These are phyloP conservation scores for Sugiyamaella sp. DNA, from an alignment of 1,139 yeast genomes.

Conservation along the genomic window DNA sequence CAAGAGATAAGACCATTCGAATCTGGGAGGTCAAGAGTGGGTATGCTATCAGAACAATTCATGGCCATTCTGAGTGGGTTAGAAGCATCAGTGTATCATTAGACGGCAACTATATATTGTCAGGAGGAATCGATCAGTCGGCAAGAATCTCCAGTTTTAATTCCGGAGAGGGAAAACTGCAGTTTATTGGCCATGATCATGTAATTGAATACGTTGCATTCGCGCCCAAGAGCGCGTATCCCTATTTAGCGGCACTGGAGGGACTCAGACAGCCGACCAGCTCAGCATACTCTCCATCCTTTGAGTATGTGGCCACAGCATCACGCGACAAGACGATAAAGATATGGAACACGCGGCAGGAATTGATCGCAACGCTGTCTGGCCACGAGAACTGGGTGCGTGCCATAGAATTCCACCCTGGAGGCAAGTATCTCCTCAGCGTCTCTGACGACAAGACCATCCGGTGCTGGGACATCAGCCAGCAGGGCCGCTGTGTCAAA, in stretches of 20 bases:
- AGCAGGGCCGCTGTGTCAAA: slow-evolving; percentile 54
- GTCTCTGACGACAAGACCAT: slow-evolving; percentile 81
- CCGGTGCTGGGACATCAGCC: slow-evolving; percentile 76
- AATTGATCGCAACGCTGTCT: slow-evolving; percentile 54
- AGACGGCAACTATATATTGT: slow-evolving; percentile 61
- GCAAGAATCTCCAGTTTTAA: slow-evolving; percentile 63
- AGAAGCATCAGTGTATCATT: slow-evolving; percentile 59
- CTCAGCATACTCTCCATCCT: slow-evolving; percentile 32
- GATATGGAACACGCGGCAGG: slow-evolving; percentile 78
- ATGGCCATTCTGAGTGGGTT: slow-evolving; percentile 91
- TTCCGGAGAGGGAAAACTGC: slow-evolving; percentile 68
- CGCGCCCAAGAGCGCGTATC: slow-evolving; percentile 58
- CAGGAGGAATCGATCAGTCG: slow-evolving; percentile 84
- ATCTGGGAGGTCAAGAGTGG: slow-evolving; percentile 80
- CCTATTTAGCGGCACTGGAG: slow-evolving; percentile 54
- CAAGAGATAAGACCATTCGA: slow-evolving; percentile 74
- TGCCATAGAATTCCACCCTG: slow-evolving; percentile 70
- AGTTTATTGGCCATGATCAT: slow-evolving; percentile 77
- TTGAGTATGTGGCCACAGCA: slow-evolving; percentile 62
- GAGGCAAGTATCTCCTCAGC: slow-evolving; percentile 68
- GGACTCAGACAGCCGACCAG: slow-evolving; percentile 36
- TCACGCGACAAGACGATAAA: slow-evolving; percentile 79
- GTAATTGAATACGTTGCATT: slow-evolving; percentile 77
- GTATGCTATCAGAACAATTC: slow-evolving; percentile 63
- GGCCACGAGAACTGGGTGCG: slow-evolving; percentile 94